A percentile compares a stretch with the other conserved stretches of the same genome.
These are phyloP conservation scores for Alternaria longipes DNA, from an alignment of 2,329 filamentous ascomycete species.

Conservation along the genomic window DNA sequence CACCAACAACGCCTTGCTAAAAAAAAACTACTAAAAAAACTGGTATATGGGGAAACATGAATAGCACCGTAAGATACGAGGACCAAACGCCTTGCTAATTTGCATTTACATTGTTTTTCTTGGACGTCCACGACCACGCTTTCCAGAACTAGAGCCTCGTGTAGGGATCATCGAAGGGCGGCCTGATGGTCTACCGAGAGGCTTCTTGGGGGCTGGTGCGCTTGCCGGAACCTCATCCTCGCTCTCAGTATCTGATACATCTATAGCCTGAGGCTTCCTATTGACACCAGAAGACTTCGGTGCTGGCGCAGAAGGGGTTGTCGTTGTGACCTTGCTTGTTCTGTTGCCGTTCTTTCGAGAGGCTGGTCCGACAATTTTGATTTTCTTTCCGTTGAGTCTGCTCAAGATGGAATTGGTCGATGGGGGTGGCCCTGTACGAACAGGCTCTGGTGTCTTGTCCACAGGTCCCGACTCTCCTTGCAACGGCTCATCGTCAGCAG, in stretches of 20 bases:
- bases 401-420: constrained; percentile 41
- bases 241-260: constrained; percentile 40
- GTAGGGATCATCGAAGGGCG: constrained; percentile 34
- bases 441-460: constrained; percentile 9
- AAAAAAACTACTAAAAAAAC: background rate
- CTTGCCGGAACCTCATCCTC: constrained; percentile 48
- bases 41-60: background rate
- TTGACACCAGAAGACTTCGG: constrained; percentile 33
- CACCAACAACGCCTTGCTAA: background rate
- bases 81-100: background rate
- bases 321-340: constrained; percentile 24
- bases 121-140: constrained; percentile 38
- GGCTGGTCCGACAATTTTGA: constrained; percentile 44
- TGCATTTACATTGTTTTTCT: constrained; percentile 28
- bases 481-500: constrained; percentile 30
- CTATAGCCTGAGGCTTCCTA: constrained; percentile 27
- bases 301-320: constrained; percentile 16
- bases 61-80: background rate
- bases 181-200: constrained; percentile 29
- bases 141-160: constrained; percentile 31
- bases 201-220: constrained; percentile 31
- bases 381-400: constrained; percentile 46
- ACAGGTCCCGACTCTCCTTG: constrained; percentile 16
- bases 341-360: constrained; percentile 29
- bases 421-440: constrained; percentile 26